Evolutionary conservation across 805 yeast genomes (phyloP), one percentile per base, ranked within the genome.

Genomic region (Lipomyces kockii): DNA sequence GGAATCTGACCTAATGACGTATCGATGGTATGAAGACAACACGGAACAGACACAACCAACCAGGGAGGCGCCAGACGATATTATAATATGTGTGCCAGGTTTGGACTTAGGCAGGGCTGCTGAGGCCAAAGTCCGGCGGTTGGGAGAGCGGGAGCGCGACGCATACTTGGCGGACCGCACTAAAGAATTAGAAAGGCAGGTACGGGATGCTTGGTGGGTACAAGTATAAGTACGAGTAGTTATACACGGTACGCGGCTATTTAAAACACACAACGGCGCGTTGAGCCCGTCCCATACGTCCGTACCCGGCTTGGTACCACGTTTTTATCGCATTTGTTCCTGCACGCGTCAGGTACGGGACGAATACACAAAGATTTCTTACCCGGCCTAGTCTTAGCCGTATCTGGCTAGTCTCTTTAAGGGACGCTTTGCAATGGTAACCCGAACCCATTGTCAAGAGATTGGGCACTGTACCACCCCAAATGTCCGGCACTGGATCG

Each of bases 101-200:
- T 29, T 29, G 39, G 14, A 43, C 49, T 22, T n/a, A 14, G 49
- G 20, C 20, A 39, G 7, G 29, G 29, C 29, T 3, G 20, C 49
- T 14, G 49, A 35, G 49, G n/a, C 22, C 49, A 6, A 43, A 43
- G 22, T 17, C 9, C 49, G 49, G n/a, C n/a, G 20, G 22, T n/a
- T 8, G 49, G 49, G n/a, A 43, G 49, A 43, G 49, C 20, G 49
- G 49, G 20, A 43, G 49, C 20, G 49, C 49, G 49, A 17, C 20
- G 49, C 49, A 43, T n/a, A n/a, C 49, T 43, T 43, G 49, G 49
- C 49, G 49, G 49, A 17, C 49, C n/a, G 49, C 49, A 43, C 20
- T 22, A 43, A 43, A 43, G 4, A 3, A 35, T 35, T 35, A 43
- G 49, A 43, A 43, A 17, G 3, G 49, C 49, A 43, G 49, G 49